phyloP scores from a whole-genome alignment of 176 grass and related monocot genomes.

The Luzula sylvatica region DNA sequence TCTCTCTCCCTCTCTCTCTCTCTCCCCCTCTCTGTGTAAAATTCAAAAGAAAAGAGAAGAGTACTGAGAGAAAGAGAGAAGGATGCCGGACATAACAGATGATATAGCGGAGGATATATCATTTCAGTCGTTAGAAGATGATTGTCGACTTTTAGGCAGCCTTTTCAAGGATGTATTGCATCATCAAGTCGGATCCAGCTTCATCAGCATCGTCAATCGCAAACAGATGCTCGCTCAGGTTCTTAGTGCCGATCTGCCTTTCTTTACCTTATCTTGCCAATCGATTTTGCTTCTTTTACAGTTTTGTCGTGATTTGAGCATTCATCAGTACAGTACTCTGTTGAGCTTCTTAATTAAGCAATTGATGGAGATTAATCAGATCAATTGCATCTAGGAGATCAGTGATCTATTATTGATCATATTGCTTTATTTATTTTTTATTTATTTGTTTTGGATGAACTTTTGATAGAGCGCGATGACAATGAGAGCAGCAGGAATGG shows the following conservation, averaged over 20 bases:
- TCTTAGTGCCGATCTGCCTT: no score
- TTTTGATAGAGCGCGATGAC: constrained; percentile 47
- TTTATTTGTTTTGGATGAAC: background rate
- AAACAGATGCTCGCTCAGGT: constrained; percentile 68
- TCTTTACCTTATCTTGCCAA: no score
- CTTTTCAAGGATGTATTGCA: constrained; percentile 74
- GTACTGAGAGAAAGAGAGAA: background rate
- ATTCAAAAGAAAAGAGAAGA: background rate
- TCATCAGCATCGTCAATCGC: constrained; percentile 61
- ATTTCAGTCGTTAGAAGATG: constrained; percentile 76
- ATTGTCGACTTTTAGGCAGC: constrained; percentile 66
- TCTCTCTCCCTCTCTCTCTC: background rate
- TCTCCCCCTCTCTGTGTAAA: no score
- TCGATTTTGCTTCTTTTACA: no score
- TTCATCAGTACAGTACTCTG: no score
- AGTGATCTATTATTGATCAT: background rate
- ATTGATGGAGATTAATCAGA: no score
- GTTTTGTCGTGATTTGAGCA: no score
- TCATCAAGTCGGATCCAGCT: constrained; percentile 52
- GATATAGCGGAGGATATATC: constrained; percentile 78
- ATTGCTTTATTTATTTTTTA: background rate
- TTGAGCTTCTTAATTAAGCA: no score
- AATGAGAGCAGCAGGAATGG: constrained; percentile 54
- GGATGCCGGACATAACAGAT: constrained; percentile 54
- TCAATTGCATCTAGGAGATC: no score